Conservation (phyloP, 2,329 filamentous ascomycete genomes). For the Coniochaeta hoffmannii region DNA sequence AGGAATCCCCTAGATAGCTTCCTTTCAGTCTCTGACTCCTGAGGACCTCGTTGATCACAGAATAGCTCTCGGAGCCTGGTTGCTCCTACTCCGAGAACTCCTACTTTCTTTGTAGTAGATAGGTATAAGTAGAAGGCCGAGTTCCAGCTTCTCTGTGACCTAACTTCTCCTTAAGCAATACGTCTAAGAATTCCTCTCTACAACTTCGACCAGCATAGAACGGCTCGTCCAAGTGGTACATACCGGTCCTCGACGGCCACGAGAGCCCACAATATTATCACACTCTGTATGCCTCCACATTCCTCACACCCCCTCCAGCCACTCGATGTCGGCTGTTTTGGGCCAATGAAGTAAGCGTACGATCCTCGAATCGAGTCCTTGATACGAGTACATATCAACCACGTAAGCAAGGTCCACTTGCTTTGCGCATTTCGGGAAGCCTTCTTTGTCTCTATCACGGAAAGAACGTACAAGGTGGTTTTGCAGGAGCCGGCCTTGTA, state of each 20-base stretch:
- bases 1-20: too few species aligned
- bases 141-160: too few species aligned
- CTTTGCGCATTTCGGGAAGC: background rate
- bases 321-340: slow-evolving; percentile 29
- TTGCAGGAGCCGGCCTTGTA: background rate
- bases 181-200: too few species aligned
- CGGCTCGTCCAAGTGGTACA: background rate
- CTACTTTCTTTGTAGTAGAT: too few species aligned
- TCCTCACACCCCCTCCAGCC: slow-evolving; percentile 29
- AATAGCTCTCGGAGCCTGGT: too few species aligned
- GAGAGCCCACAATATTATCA: slow-evolving; percentile 20
- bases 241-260: slow-evolving; percentile 4
- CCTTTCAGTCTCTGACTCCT: too few species aligned
- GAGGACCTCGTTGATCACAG: too few species aligned
- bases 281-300: slow-evolving; percentile 25
- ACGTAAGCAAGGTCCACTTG: background rate
- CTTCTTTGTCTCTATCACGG: background rate
- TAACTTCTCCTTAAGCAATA: too few species aligned
- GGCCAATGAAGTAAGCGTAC: slow-evolving; percentile 21
- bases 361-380: background rate
- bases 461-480: background rate
- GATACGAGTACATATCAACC: background rate
- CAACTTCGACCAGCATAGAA: slow-evolving; percentile 3
- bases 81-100: too few species aligned
- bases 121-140: too few species aligned